These are phyloP conservation scores for Trichoderma hamatum DNA, from an alignment of 2,329 filamentous ascomycete genomes.

Conservation along the genomic window DNA sequence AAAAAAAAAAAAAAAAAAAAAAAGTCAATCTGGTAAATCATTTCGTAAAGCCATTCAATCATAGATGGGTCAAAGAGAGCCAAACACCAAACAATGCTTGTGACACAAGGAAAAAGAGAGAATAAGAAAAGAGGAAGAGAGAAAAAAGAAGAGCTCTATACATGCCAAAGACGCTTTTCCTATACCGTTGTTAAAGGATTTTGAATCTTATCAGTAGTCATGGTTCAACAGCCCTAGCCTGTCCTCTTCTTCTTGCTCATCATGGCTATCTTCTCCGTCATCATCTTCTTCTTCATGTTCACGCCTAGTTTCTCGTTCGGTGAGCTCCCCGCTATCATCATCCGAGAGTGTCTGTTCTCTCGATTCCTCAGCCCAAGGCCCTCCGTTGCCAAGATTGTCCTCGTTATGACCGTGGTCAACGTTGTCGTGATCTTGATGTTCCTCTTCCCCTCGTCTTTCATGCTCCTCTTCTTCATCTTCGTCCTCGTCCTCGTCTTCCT, in stretches of 20 bases:
- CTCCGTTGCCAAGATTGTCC: not conserved
- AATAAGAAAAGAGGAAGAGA: not conserved
- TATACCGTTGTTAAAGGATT: conserved; percentile 3
- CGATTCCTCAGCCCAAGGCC: not conserved
- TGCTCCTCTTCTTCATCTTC: conserved; percentile 8
- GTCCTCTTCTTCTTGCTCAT: conserved; percentile 12
- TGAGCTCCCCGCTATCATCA: conserved; percentile 6
- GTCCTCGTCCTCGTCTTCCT: conserved; percentile 24
- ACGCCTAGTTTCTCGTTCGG: not conserved
- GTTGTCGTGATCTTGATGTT: not conserved
- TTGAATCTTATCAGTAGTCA: conserved; percentile 24
- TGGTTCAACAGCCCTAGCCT: conserved; percentile 27
- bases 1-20: not conserved
- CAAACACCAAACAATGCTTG: conserved; percentile 18
- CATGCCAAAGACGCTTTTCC: not conserved
- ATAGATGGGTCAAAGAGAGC: conserved; percentile 1
- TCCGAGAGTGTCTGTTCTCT: not conserved
- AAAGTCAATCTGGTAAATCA: conserved; percentile 18
- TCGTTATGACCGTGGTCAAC: not conserved
- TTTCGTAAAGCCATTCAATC: conserved; percentile 22
- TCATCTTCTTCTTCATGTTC: not conserved
- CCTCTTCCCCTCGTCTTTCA: conserved; percentile 19
- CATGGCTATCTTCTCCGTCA: not conserved
- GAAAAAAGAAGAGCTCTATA: not conserved
- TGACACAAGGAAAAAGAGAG: not conserved